Evolutionary conservation across 1,139 yeast species (phyloP), one percentile per base, ranked within the genome.

Genomic region (Diutina pseudorugosa): DNA sequence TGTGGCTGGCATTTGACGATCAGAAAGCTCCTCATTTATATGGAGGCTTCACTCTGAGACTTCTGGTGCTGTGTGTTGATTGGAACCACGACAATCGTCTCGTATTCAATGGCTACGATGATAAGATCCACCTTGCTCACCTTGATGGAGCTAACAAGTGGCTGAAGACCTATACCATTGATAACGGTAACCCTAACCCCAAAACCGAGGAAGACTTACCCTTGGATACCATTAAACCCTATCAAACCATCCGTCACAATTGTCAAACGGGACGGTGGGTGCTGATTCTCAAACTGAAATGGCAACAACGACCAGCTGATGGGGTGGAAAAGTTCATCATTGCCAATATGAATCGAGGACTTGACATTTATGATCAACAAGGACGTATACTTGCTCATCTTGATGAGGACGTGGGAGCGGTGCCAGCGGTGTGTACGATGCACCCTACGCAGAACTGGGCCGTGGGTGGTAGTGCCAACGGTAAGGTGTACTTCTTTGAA

Each of bases 201-300:
- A 45, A 25, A n/a, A 33, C 27, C 7, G 27, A 27, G 2, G 49
- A 45, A 1, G 36, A 45, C 2, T 23, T 45, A 6, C 49, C 49
- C 2, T 45, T 45, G 16, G 49, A 45, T 7, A 69, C 66, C 53
- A 61, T 89, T 33, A 62, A 60, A 12, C 94, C 96, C 0, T 64
- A 75, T 41, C 75, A 79, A 30, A 79, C 79, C 11, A 73, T 93
- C 52, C 79, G 78, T 56, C 98, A 93, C 65, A 91, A 91, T 61
- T 93, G 98, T 68, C 96, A 91, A 65, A 85, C 96, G 0, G 98
- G 98, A 0, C 72, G 96, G 57, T 93, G 98, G 98, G 96, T 93
- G 1, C 84, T 96, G 1, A 91, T 93, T 52, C 71, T 93, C 53
- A 89, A 90, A 61, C 82, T 96, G 0, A 77, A 81, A 60, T 93